Evolutionary conservation across 768 basidiomycete genomes (phyloP).

Genomic region (Fibroporia radiculosa): DNA sequence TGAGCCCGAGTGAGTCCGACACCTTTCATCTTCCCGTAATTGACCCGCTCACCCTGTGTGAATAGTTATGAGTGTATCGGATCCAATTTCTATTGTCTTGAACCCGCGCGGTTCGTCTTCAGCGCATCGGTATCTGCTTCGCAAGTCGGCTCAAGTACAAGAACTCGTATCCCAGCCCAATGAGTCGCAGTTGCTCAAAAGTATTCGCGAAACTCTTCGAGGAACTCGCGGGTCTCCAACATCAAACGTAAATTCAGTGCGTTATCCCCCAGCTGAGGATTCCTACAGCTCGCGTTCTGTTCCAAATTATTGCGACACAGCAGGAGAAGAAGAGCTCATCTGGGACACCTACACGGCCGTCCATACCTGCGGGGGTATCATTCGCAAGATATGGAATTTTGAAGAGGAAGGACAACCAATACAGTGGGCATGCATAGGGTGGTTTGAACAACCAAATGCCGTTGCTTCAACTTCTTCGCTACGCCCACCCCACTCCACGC

Average conservation of each 20-base stretch:
- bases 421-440: constrained; percentile 75
- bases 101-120: not conserved
- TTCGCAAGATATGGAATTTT: constrained; percentile 70
- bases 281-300: not conserved
- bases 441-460: constrained; percentile 47
- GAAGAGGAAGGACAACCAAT: constrained; percentile 62
- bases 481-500: constrained; percentile 20
- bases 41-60: too few species aligned
- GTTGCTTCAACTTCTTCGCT: constrained; percentile 19
- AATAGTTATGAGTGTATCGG: not conserved
- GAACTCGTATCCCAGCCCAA: not conserved
- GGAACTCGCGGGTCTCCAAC: constrained; percentile 24
- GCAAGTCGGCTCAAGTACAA: not conserved
- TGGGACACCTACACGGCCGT: constrained; percentile 64
- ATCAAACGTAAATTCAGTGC: not conserved
- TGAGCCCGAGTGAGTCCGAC: too few species aligned
- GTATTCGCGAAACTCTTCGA: constrained; percentile 53
- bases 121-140: not conserved
- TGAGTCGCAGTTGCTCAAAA: constrained; percentile 41
- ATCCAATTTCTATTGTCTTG: not conserved
- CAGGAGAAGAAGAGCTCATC: constrained; percentile 44
- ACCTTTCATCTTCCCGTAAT: too few species aligned
- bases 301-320: not conserved
- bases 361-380: constrained; percentile 57
- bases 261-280: not conserved